Evolutionary conservation across 805 yeast genomes (phyloP), one percentile per base, ranked within the genome.

Genomic region (Ogataea ganodermae): DNA sequence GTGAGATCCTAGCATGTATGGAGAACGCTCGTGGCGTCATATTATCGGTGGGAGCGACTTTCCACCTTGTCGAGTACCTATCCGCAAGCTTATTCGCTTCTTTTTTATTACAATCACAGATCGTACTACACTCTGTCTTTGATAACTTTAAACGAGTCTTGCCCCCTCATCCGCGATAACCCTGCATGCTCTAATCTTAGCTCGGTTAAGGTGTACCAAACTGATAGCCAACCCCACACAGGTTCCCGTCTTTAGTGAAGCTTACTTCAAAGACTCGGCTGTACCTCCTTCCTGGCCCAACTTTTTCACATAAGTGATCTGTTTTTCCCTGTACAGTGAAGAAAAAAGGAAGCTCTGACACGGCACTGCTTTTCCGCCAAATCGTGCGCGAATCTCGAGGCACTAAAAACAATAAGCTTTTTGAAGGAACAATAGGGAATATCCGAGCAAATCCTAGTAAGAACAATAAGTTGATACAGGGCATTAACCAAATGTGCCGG

Each of bases 281-380:
- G 16, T 30, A 30, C 33, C 18, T 30, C 33, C 33, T 13, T n/a
- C n/a, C n/a, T n/a, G n/a, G n/a, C n/a, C n/a, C n/a, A n/a, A n/a
- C n/a, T n/a, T n/a, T n/a, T n/a, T n/a, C n/a, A n/a, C n/a, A n/a
- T n/a, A n/a, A n/a, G n/a, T n/a, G n/a, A n/a, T n/a, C n/a, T n/a
- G 17, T 30, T 30, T n/a, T 30, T 30, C n/a, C 33, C 5, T 30
- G 18, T 6, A 6, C 14, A 9, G 33, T 3, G 17, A 30, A 13
- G 33, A 28, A 28, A 28, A 28, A 28, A 21, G 9, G 7, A 13
- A 8, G 32, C 14, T 35, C 17, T 3, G 27, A 35, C 28, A 38
- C 42, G 42, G 42, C 42, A 38, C 26, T 38, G 16, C 23, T 38
- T 16, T 10, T 38, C 32, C 42, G 36, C 10, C 32, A 28, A 24